phyloP scores from a whole-genome alignment of 345 rosid genomes.

The Anastatica hierochuntica region DNA sequence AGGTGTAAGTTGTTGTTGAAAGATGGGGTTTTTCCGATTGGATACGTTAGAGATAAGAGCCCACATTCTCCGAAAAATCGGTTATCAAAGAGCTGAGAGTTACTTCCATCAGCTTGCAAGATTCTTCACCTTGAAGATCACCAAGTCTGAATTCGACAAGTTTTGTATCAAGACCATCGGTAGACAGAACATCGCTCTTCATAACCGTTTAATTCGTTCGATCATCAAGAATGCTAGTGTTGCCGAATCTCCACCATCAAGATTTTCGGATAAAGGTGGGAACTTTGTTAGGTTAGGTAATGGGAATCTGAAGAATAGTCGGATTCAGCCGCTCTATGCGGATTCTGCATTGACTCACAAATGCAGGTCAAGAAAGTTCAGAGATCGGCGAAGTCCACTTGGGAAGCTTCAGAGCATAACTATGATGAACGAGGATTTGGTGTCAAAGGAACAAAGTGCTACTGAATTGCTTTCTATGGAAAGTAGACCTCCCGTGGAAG shows the following conservation, averaged over 20 bases:
- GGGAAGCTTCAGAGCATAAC: conserved; percentile 13
- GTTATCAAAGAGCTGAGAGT: conserved; percentile 59
- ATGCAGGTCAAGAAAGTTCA: conserved; percentile 52
- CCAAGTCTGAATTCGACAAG: conserved; percentile 64
- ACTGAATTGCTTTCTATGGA: conserved; percentile 68
- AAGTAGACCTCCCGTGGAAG: conserved; percentile 76
- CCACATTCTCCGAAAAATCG: conserved; percentile 34
- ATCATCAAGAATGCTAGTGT: conserved; percentile 60
- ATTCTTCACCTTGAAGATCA: conserved; percentile 40
- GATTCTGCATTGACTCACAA: conserved; percentile 53
- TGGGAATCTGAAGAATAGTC: too few species aligned
- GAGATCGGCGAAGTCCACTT: conserved; percentile 67
- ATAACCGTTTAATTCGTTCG: conserved; percentile 56
- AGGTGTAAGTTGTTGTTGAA: too few species aligned
- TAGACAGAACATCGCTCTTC: conserved; percentile 57
- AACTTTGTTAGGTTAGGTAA: conserved; percentile 23
- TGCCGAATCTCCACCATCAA: conserved; percentile 46
- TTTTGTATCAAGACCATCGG: conserved; percentile 52
- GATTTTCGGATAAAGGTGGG: conserved; percentile 24
- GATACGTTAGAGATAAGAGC: conserved; percentile 20
- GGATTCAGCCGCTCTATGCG: conserved; percentile 37
- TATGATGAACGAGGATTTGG: conserved; percentile 33
- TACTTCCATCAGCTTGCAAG: conserved; percentile 68
- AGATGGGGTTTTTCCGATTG: conserved; percentile 14
- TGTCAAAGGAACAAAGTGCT: conserved; percentile 64